Base-by-base conservation (phyloP, 2,329 filamentous ascomycete genomes). In the Apiospora rasikravindrae region DNA sequence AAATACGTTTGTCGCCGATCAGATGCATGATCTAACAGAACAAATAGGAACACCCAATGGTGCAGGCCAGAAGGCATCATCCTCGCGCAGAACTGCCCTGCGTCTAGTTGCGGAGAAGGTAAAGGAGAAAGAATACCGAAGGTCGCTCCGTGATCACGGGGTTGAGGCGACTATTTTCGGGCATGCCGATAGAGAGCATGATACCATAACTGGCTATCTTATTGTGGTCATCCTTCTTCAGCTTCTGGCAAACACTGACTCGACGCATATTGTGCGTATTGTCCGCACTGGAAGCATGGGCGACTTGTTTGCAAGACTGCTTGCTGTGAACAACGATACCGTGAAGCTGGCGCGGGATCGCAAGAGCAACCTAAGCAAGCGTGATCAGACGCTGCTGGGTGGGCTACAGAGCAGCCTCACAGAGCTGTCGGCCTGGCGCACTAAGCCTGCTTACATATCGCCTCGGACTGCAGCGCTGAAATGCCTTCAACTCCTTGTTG, bases 71-170 rank as follows among this genome's bases (percentile, higher is more conserved):
- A 83, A 85, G 47, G 80, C 86, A 8, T 83, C 84, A 4, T 89
- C 88, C 0, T 83, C 88, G 77, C 84, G 90, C 74, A 85, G 90
- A 70, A 86, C 87, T 70, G 89, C 89, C 1, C 81, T 92, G 57
- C 81, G 92, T 5, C 90, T 92, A 74, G 80, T 92, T 57, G 87
- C 87, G 1, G 84, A 87, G 64, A 90, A 89, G 76, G 84, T 92
- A 57, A 86, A 88, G 68, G 84, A 91, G 69, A 90, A 91, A 76
- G 85, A 85, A 0, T 95, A 93, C 76, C 84, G 89, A 40, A 85
- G 86, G 24, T 91, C 93, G 73, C 95, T 98, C 77, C 87, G 93
- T 26, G 91, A 95, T 73, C 91, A 94, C 75, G 90, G 90, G 8
- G 89, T 93, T 71, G 93, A 94, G 73, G 88, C 90, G 70, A 88